Percentiles rank a stretch among this genome's conserved stretches.
Conservation (phyloP, 176 grass and related monocot species). For the Musa acuminata region DNA sequence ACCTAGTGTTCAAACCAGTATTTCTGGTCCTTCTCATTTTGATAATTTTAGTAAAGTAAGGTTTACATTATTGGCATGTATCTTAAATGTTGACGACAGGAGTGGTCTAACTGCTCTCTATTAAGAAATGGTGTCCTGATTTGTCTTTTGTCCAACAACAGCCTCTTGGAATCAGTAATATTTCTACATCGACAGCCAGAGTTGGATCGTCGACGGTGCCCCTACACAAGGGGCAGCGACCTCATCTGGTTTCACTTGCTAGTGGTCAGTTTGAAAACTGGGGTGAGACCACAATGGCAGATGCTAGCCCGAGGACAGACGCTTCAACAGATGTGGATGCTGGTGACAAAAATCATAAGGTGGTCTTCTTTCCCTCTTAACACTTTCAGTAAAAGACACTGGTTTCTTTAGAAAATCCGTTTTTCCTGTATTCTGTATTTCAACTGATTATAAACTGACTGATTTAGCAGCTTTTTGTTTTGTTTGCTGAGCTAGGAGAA, state of each 20-base stretch:
- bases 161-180: constrained; percentile 23
- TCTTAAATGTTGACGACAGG: background rate
- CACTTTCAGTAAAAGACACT: too few species aligned
- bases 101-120: background rate
- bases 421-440: background rate
- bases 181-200: constrained; percentile 7
- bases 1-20: constrained; percentile 33
- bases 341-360: constrained; percentile 49
- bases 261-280: constrained; percentile 41
- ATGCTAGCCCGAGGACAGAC: constrained; percentile 56
- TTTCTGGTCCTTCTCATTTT: constrained; percentile 44
- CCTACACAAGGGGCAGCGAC: constrained; percentile 31
- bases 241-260: constrained; percentile 26
- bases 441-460: too few species aligned
- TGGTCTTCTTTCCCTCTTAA: constrained; percentile 20
- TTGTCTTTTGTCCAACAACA: constrained; percentile 20
- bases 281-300: constrained; percentile 48
- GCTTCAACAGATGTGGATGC: constrained; percentile 59
- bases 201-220: constrained; percentile 24
- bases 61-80: background rate
- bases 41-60: constrained; percentile 46
- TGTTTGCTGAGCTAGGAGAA: too few species aligned
- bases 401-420: background rate
- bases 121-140: background rate
- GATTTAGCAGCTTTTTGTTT: too few species aligned